Evolutionary conservation across 441 rosid genomes (phyloP), one percentile per base, ranked within the genome.

Genomic region (Adansonia grandidieri): DNA sequence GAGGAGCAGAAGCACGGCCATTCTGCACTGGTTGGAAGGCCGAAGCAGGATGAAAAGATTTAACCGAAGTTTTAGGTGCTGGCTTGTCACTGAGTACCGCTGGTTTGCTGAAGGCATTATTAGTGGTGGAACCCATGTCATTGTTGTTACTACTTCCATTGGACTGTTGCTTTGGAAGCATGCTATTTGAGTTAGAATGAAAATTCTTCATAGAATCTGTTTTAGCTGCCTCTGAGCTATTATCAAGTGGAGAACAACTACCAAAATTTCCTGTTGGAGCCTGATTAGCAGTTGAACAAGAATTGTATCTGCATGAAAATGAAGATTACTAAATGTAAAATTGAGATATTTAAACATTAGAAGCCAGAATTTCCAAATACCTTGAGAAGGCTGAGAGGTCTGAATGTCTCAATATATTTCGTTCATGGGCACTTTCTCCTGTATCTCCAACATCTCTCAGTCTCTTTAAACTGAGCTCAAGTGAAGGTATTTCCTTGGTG

Each of bases 361-460:
- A 79, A 58, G 14, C 44, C 66, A 71, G 47, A 37, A 56, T 73
- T 76, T 61, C 58, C 40, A 61, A 62, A 22, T 81, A 86, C 90
- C 86, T 89, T 50, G 89, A 86, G 83, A 89, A 89, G 74, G 91
- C 91, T 32, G 91, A 88, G 48, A 73, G 66, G 69, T 83, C 86
- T 48, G 91, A 87, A 80, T 79, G 89, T 77, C 87, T 81, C 73
- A 87, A 73, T 40, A 83, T 81, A 68, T 86, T 84, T 66, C 79
- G 84, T 66, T 83, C 85, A 66, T 73, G 72, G 24, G 63, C 81
- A 77, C 54, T 68, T 64, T 79, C 71, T 48, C 83, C 79, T 20
- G 63, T 67, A 50, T 84, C 85, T 50, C 65, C 81, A 20, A 57
- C 75, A 68, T 81, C 86, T 81, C 82, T 78, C 47, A 44, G 70